Base-by-base conservation (phyloP, 768 basidiomycete genomes). In the Podaxis carcinomalis region DNA sequence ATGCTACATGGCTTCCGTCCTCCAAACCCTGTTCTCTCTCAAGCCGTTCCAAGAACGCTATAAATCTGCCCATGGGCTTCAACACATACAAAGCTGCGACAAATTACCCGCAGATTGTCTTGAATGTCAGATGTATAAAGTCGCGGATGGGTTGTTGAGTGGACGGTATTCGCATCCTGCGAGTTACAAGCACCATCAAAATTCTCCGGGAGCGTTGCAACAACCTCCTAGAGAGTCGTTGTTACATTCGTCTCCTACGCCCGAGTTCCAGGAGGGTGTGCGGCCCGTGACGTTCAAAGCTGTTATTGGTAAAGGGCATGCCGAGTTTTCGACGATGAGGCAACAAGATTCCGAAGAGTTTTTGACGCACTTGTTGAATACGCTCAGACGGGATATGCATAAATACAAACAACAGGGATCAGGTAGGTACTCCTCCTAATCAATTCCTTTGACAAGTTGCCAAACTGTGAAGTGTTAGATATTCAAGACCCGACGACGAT, bases 261-360 rank as follows among this genome's bases (percentile, higher is more conserved):
- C 84, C 0, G 78, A 83, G 3, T 95, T 92, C 77, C 96, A 98
- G 69, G 84, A 83, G 23, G 97, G 97, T 0, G 72, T 99, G 44
- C 83, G 83, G 46, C 97, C 96, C 0, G 78, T 79, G 1, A 85
- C 84, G 64, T 93, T 98, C 79, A 98, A 98, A 73, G 77, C 86
- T 4, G 82, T 98, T 9, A 84, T 98, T 37, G 96, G 96, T 2
- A 92, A 90, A 65, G 94, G 93, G 1, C 97, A 98, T 68, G 84
- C 84, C 35, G 97, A 98, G 74, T 98, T 98, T 68, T 79, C 90
- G 36, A 98, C 95, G 51, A 98, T 98, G 95, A 82, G 85, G 56
- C 96, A 99, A 73, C 97, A 98, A 70, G 97, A 99, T 68, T 87
- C 95, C 4, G 94, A 96, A 68, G 96, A 98, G 74, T 98, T 98